Evolutionary conservation across 257 asterid genomes (phyloP).

Genomic region (Ballota nigra): DNA sequence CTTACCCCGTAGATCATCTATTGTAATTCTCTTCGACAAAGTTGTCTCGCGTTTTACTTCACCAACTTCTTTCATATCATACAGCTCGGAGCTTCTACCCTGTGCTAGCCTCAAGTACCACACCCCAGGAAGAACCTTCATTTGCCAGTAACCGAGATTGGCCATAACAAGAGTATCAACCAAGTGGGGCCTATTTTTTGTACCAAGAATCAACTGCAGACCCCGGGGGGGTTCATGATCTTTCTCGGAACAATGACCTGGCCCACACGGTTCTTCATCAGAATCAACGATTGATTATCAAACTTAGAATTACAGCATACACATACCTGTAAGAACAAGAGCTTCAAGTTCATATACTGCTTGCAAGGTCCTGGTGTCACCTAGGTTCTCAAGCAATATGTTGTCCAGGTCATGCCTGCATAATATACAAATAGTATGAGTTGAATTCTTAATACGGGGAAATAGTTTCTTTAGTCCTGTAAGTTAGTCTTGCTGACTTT

Average conservation of each 20-base stretch:
- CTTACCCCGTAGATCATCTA: slow-evolving; percentile 88
- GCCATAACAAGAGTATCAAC: slow-evolving; percentile 99
- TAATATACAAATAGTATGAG: slow-evolving; percentile 12
- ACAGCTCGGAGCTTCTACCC: slow-evolving; percentile 94
- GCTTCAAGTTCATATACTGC: slow-evolving; percentile 98
- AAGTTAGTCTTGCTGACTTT: too few species aligned
- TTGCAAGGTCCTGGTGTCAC: slow-evolving; percentile 83
- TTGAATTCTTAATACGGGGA: not conserved
- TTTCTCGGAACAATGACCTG: slow-evolving; percentile 98
- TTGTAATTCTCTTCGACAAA: slow-evolving; percentile 64
- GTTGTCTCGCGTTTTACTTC: slow-evolving; percentile 51
- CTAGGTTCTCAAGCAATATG: slow-evolving; percentile 93
- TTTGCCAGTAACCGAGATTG: slow-evolving; percentile 99
- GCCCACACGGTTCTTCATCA: slow-evolving; percentile 22
- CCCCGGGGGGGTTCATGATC: slow-evolving; percentile 98
- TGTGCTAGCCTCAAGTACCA: slow-evolving; percentile 98
- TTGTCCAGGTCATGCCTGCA: slow-evolving; percentile 97
- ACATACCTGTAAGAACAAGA: slow-evolving; percentile 89
- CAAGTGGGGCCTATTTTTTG: slow-evolving; percentile 76
- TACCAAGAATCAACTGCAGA: slow-evolving; percentile 93
- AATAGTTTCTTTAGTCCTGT: not conserved
- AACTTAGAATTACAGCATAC: not conserved
- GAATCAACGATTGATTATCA: slow-evolving; percentile 22
- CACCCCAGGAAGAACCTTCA: slow-evolving; percentile 93
- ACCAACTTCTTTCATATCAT: slow-evolving; percentile 70